These are phyloP conservation scores for Yamadazyma scolyti DNA, from an alignment of 805 yeast genomes.

Conservation along the genomic window DNA sequence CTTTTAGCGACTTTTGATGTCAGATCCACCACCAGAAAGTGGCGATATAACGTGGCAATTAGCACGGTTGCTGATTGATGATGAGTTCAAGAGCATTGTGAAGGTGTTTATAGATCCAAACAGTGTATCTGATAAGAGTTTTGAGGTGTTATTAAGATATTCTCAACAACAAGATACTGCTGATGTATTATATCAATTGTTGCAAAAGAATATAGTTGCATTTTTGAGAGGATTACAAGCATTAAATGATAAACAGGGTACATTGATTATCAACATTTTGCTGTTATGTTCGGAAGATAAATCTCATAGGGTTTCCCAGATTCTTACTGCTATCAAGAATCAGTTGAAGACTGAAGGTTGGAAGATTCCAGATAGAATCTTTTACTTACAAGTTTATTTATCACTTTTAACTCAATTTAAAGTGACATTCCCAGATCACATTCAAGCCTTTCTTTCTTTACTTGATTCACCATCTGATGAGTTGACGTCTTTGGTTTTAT, in stretches of 20 bases:
- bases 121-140: too few relatives aligned
- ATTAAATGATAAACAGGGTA: conserved; percentile 14
- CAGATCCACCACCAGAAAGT: too few relatives aligned
- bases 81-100: neutral
- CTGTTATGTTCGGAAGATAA: conserved; percentile 2
- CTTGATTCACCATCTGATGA: conserved; percentile 16
- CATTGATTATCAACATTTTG: conserved; percentile 13
- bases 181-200: conserved; percentile 11
- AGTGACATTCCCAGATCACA: conserved; percentile 15
- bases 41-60: too few relatives aligned
- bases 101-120: neutral
- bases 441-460: conserved; percentile 15
- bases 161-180: conserved; percentile 12
- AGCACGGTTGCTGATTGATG: neutral
- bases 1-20: too few relatives aligned
- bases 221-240: conserved; percentile 13
- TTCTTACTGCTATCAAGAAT: conserved; percentile 7
- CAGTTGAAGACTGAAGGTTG: conserved; percentile 6
- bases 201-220: conserved; percentile 14
- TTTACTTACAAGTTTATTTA: conserved; percentile 16
- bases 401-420: conserved; percentile 17
- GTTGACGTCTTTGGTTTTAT: conserved; percentile 14
- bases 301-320: conserved; percentile 2
- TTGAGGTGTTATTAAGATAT: conserved; percentile 4
- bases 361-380: conserved; percentile 4